These are phyloP conservation scores for Orobanche coerulescens DNA, from an alignment of 257 asterid genomes.

Conservation along the genomic window DNA sequence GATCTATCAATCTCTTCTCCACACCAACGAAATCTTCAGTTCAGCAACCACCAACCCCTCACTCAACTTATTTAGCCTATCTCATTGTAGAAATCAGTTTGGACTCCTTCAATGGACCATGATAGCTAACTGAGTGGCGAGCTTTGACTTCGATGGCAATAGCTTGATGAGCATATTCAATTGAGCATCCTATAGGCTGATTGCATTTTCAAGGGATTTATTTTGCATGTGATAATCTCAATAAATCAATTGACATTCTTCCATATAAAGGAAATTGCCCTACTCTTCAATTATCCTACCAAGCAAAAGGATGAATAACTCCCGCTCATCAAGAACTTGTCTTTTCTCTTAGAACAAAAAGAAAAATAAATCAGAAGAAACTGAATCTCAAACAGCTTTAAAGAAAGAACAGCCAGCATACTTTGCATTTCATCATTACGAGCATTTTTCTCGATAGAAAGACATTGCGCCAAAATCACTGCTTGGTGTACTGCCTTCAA, in stretches of 20 bases:
- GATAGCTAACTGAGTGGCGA: neutral
- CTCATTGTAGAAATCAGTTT: no score
- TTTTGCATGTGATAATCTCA: neutral
- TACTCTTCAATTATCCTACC: no score
- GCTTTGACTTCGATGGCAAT: neutral
- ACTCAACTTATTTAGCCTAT: no score
- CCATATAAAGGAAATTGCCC: no score
- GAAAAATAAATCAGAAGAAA: neutral
- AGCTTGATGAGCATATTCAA: no score
- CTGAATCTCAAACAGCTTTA: constrained; percentile 5
- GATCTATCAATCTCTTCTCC: neutral
- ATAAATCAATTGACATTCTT: no score
- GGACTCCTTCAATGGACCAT: neutral
- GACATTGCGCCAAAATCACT: no score
- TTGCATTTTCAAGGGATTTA: neutral
- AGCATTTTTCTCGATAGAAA: no score
- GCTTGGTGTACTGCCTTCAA: no score
- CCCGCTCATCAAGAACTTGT: neutral
- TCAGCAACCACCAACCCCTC: no score
- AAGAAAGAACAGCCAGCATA: constrained; percentile 28
- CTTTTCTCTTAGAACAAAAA: neutral
- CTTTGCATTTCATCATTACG: no score
- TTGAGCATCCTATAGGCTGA: no score
- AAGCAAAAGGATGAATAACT: neutral
- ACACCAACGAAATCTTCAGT: neutral